phyloP scores from a whole-genome alignment of 2,329 filamentous ascomycete genomes.

The Fusarium metavorans region DNA sequence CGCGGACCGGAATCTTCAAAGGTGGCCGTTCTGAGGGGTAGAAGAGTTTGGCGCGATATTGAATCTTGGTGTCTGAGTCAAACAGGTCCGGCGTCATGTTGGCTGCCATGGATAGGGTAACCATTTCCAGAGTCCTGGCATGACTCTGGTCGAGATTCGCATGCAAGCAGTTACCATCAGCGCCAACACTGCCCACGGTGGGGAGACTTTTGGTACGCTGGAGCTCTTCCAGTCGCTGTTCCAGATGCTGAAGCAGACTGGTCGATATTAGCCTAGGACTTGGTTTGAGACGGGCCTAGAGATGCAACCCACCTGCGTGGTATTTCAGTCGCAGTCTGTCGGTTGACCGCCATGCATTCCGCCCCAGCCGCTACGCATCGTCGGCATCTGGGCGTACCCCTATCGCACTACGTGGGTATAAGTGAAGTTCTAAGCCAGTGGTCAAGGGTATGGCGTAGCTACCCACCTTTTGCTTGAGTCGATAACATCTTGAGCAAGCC shows the following conservation, averaged over 20 bases:
- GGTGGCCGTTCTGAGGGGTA: neutral
- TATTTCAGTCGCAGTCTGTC: neutral
- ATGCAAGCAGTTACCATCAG: neutral
- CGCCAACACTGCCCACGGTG: neutral
- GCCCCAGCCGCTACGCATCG: neutral
- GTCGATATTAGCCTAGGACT: neutral
- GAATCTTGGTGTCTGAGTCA: neutral
- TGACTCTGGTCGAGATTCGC: neutral
- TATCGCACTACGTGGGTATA: neutral
- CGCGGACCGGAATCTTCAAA: neutral
- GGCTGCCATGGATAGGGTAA: neutral
- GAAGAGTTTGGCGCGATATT: neutral
- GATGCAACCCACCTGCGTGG: neutral
- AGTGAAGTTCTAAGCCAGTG: neutral
- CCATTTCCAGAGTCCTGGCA: neutral
- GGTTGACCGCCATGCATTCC: neutral
- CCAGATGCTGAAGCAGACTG: neutral
- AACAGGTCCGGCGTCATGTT: neutral
- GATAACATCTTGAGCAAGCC: constrained; percentile 26
- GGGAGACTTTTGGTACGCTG: neutral
- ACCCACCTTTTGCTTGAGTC: neutral
- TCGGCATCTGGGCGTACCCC: neutral
- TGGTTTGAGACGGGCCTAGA: neutral
- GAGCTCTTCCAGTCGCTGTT: neutral
- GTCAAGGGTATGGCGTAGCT: neutral